Percentiles rank a stretch among this genome's conserved stretches.
Evolutionary conservation across 768 basidiomycete species (phyloP).

Genomic region (Xanthoconium purpureum): DNA sequence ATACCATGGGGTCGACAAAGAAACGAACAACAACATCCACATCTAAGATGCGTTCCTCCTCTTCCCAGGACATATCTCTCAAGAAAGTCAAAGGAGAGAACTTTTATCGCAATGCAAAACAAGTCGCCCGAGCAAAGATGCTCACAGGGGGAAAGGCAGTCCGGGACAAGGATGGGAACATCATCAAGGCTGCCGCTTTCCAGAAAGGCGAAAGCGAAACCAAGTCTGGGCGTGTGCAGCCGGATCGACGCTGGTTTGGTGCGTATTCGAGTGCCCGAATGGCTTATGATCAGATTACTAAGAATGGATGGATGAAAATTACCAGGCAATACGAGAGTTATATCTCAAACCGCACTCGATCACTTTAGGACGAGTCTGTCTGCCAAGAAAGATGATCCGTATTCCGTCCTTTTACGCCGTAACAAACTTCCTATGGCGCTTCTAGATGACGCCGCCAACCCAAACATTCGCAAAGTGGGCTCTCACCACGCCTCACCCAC

Average conservation of each 20-base stretch:
- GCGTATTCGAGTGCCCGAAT: slow-evolving; percentile 28
- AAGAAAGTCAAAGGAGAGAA: slow-evolving; percentile 90
- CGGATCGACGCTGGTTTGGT: slow-evolving; percentile 98
- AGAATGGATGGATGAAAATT: slow-evolving; percentile 4
- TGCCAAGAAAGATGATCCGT: slow-evolving; percentile 87
- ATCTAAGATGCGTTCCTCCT: slow-evolving; percentile 38
- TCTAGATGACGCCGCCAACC: slow-evolving; percentile 85
- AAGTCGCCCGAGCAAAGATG: slow-evolving; percentile 83
- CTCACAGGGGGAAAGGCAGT: slow-evolving; percentile 89
- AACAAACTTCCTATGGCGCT: slow-evolving; percentile 98
- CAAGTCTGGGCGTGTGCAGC: slow-evolving; percentile 86
- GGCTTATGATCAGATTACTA: slow-evolving; percentile 2
- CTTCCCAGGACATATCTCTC: slow-evolving; percentile 53
- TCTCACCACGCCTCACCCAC: neutral
- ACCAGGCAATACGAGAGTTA: slow-evolving; percentile 95
- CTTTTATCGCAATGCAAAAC: slow-evolving; percentile 96
- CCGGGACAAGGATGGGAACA: slow-evolving; percentile 87
- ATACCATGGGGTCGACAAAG: slow-evolving; percentile 31
- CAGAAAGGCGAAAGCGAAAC: slow-evolving; percentile 94
- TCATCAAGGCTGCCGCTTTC: slow-evolving; percentile 90
- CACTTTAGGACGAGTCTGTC: slow-evolving; percentile 91
- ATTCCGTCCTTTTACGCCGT: slow-evolving; percentile 87
- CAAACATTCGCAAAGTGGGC: slow-evolving; percentile 69
- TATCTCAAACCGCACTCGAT: slow-evolving; percentile 92
- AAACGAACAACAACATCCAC: slow-evolving; percentile 27